These are phyloP conservation scores for Kwoniella heveanensis DNA, from an alignment of 768 basidiomycete genomes.

Conservation along the genomic window DNA sequence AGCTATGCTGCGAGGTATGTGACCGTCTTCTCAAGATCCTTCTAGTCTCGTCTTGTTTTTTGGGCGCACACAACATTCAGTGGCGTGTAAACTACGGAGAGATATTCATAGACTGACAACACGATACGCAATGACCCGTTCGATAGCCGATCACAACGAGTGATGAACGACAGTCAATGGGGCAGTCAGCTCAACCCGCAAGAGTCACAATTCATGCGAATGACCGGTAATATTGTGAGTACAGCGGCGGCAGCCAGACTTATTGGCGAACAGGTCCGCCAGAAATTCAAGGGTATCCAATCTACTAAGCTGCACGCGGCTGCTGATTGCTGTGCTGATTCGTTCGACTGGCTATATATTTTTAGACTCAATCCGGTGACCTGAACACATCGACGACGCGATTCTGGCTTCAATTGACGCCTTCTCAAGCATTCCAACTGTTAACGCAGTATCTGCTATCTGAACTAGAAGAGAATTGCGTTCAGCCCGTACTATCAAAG, in stretches of 20 bases:
- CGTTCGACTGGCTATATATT: not conserved
- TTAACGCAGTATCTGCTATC: constrained; percentile 26
- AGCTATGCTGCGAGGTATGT: constrained; percentile 42
- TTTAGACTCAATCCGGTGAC: constrained; percentile 49
- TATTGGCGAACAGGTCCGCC: not conserved
- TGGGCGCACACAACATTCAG: too few species aligned
- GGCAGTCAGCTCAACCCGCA: constrained; percentile 43
- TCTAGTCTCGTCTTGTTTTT: too few species aligned
- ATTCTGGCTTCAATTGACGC: constrained; percentile 41
- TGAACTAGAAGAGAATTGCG: constrained; percentile 34
- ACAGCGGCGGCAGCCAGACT: not conserved
- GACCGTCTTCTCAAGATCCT: not conserved
- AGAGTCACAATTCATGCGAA: constrained; percentile 53
- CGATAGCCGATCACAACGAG: constrained; percentile 10
- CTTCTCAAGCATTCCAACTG: constrained; percentile 27
- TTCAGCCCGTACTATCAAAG: constrained; percentile 9
- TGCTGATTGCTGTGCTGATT: not conserved
- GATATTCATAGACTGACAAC: too few species aligned
- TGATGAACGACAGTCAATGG: constrained; percentile 38
- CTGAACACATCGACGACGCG: constrained; percentile 42
- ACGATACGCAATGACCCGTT: not conserved
- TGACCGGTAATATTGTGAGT: constrained; percentile 50
- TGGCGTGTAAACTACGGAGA: too few species aligned
- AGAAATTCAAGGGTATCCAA: not conserved
- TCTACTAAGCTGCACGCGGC: too few species aligned